Evolutionary conservation across 371 early-diverging fungal species (phyloP), one percentile per base, ranked within the genome.

Genomic region (Blyttiomyces sp.): DNA sequence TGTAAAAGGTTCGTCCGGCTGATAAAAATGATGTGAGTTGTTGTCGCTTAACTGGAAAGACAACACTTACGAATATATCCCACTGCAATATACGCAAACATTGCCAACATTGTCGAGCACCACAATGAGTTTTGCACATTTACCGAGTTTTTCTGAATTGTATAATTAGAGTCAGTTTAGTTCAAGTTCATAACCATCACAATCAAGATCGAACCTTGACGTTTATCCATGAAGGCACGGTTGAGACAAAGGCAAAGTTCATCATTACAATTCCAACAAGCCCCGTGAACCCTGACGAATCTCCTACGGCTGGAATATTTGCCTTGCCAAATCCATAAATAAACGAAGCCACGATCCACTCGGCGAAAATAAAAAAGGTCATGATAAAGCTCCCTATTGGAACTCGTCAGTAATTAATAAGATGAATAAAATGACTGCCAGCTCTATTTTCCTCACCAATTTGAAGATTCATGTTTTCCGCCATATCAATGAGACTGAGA

Each of bases 141-240:
- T 2, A 82, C 80, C 27, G 68, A 63, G 19, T 62, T 65, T 60
- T 59, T 64, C 72, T 75, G 50, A 3, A 2, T 2, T 16, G 36
- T 28, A 16, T 9, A 21, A 31, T 11, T 11, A 31, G 43, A 13
- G 43, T 19, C 11, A 35, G 43, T 11, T 52, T 19, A 28, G 39
- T n/a, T n/a, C 39, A 11, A 39, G 39, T n/a, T n/a, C 39, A 39
- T 11, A 51, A 57, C 32, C 26, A 49, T 31, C 57, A 48, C 39
- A n/a, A 39, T 11, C n/a, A 11, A n/a, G 39, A 39, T n/a, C 39
- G 13, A 39, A 74, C 74, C 70, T 81, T 77, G 46, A 78, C 51
- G 36, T 78, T 78, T 30, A 82, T 66, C 77, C 77, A 78, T 7
- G 68, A 69, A 11, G 77, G 79, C 1, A 78, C 74, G 34, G 70